Percentiles rank a stretch among this genome's conserved stretches.
These are phyloP conservation scores for Daldinia grandis DNA, from an alignment of 495 filamentous ascomycete genomes.

Conservation along the genomic window DNA sequence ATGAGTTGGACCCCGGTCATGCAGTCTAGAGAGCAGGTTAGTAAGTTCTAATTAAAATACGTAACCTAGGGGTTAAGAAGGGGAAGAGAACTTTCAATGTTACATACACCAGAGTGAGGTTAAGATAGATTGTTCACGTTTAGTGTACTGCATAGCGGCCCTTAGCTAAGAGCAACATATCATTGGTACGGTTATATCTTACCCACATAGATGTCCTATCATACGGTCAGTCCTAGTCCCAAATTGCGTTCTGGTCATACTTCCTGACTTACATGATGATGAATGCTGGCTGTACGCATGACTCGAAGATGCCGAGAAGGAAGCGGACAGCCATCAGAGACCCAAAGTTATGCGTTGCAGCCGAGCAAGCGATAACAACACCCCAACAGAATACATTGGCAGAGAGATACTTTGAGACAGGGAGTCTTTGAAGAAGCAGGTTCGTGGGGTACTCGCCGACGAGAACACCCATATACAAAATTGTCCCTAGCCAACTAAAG, in stretches of 20 bases:
- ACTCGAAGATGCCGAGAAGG: neutral
- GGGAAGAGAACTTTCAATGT: neutral
- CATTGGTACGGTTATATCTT: neutral
- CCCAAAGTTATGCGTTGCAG: neutral
- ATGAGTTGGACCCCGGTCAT: neutral
- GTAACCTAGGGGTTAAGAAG: neutral
- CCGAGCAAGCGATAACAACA: neutral
- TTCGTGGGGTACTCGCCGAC: constrained; percentile 1
- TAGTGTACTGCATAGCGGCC: neutral
- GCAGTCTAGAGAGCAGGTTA: neutral
- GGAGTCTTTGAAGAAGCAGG: neutral
- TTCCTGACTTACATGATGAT: neutral
- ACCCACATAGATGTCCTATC: neutral
- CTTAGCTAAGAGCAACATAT: neutral
- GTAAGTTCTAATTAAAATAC: neutral
- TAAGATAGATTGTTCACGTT: neutral
- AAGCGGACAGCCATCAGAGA: neutral
- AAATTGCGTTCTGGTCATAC: neutral
- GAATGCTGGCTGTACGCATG: neutral
- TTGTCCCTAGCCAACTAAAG: neutral
- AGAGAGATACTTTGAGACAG: neutral
- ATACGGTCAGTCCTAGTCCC: neutral
- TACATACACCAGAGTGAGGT: neutral
- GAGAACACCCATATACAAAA: constrained; percentile 1
- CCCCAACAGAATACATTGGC: neutral